These are phyloP conservation scores for Jatropha multifida DNA, from an alignment of 441 rosid species.

Conservation along the genomic window DNA sequence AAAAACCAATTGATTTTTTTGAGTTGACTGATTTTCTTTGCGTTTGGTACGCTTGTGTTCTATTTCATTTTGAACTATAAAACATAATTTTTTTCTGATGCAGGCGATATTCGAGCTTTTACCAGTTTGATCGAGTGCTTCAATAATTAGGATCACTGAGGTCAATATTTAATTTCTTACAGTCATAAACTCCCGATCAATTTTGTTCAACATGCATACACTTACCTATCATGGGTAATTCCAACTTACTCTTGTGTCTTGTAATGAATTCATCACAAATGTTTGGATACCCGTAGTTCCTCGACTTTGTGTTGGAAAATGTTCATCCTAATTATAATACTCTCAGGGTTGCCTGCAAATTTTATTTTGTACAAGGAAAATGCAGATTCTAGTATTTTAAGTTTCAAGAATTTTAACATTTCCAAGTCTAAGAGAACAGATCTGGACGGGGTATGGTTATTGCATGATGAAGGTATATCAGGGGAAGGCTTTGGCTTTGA, in stretches of 20 bases:
- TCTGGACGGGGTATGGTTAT: background rate
- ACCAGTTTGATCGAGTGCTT: background rate
- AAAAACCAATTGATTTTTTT: background rate
- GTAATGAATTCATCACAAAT: background rate
- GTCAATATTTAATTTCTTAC: background rate
- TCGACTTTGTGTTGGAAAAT: background rate
- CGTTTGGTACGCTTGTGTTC: background rate
- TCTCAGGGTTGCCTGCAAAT: no score
- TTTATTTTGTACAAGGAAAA: no score
- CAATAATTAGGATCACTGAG: background rate
- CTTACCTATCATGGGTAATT: background rate
- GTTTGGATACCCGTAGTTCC: background rate
- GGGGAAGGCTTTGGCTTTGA: background rate
- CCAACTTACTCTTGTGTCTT: background rate
- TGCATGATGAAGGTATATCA: background rate
- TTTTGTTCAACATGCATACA: background rate
- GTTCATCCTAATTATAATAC: background rate
- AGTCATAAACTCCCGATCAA: background rate
- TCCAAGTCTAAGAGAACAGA: no score
- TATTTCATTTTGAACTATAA: background rate
- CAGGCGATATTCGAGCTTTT: background rate
- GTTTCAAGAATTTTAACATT: no score
- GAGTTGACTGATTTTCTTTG: background rate
- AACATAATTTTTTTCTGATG: background rate
- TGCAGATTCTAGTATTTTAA: no score